Conservation (phyloP, 2,329 filamentous ascomycete genomes). For the Trichoderma sp. region DNA sequence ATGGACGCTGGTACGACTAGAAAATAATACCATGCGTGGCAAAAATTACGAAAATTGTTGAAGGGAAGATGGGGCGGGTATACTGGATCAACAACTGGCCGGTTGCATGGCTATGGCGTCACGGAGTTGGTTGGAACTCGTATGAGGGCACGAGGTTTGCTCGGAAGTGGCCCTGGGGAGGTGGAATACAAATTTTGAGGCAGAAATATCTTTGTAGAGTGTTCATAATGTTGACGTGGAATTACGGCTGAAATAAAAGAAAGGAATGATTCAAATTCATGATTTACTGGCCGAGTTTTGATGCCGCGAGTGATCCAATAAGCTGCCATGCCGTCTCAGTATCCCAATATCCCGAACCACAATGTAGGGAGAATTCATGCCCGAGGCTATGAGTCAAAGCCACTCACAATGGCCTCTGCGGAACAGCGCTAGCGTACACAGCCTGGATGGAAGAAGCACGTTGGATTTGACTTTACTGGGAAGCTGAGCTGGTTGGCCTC, state of each 20-base stretch:
- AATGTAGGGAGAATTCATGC: neutral
- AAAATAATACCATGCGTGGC: slow-evolving; percentile 12
- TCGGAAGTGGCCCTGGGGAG: slow-evolving; percentile 24
- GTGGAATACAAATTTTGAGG: slow-evolving; percentile 20
- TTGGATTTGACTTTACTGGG: neutral
- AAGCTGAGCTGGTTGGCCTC: neutral
- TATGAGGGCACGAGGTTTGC: slow-evolving; percentile 28
- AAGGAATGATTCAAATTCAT: neutral
- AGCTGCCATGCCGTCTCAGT: neutral
- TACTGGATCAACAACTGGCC: slow-evolving; percentile 41
- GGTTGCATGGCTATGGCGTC: slow-evolving; percentile 49
- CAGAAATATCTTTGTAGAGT: slow-evolving; percentile 27
- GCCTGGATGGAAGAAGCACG: slow-evolving; percentile 3
- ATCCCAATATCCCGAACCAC: neutral
- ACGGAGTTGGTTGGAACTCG: slow-evolving; percentile 45
- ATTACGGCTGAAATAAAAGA: slow-evolving; percentile 27
- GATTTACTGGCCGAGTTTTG: neutral
- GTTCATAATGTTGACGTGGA: slow-evolving; percentile 23
- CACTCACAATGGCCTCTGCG: neutral
- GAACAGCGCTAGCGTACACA: slow-evolving; percentile 7
- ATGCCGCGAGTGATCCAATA: neutral
- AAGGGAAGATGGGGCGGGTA: slow-evolving; percentile 35
- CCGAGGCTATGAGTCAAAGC: neutral
- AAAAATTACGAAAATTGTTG: slow-evolving; percentile 30
- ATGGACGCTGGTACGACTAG: slow-evolving; percentile 8